Base-by-base conservation (phyloP, 1,139 yeast species). In the Blastobotrys buckinghamii region DNA sequence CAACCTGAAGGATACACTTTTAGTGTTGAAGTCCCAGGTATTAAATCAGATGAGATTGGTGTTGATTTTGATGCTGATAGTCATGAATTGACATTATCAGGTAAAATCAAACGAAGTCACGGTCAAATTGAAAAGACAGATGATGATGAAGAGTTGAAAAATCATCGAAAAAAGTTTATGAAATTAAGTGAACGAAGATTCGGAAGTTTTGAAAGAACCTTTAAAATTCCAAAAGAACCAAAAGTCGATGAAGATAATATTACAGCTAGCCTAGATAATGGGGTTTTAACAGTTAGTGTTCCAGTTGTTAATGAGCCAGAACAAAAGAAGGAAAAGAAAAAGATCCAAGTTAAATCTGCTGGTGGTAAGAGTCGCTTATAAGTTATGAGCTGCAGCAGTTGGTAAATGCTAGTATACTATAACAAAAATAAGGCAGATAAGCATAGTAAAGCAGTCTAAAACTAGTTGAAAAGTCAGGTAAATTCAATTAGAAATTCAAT, bases 11-110 rank as follows among this genome's bases (percentile, higher is more conserved):
- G 68, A 16, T 78, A 76, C 54, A 58, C 69, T 16, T 71, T 77
- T 12, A 73, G 72, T 2, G 62, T 77, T 8, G 73, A 81, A 5
- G 63, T 79, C 15, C 78, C 83, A 6, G 84, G 84, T 42, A 79
- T 80, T 8, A 65, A 69, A 30, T 72, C 77, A 29, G 69, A 69
- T 44, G 70, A 75, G n/a, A 72, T 79, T 53, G 74, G 72, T 42
- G 72, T 79, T 45, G 79, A 78, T 58, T 78, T 69, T 64, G 82
- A 78, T 59, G 79, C 81, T 2, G 29, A n/a, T 1, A 44, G 36
- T 27, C 35, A 41, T 16, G 45, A 41, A 29, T 20, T 50, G 67
- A 73, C 40, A 34, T 41, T 58, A 30, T 43, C 51, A n/a, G 57
- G 59, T 9, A 36, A 49, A 27, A 35, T 37, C 34, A 44, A 22